Base-by-base conservation (phyloP, 768 basidiomycete genomes). In the Plicaturopsis crispa region DNA sequence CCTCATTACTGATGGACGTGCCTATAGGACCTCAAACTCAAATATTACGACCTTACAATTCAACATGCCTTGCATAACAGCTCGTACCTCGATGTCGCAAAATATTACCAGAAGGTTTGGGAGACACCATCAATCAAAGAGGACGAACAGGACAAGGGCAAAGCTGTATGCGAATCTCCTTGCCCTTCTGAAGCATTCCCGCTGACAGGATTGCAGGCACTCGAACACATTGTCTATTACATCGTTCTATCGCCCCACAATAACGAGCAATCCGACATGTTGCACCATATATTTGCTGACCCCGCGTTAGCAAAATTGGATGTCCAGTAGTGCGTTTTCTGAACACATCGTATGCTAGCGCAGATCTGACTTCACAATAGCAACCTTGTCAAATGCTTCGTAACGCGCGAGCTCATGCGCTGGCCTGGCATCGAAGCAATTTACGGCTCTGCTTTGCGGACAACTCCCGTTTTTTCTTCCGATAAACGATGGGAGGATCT, bases 251-350 rank as follows among this genome's bases (percentile, higher is more conserved):
- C 94, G 1, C 82, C 92, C 3, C 85, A 98, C 57, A 86, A 84
- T 57, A 98, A 99, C 55, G 94, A 97, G 60, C 96, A 99, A 60
- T 89, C 84, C 2, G 92, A 98, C 56, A 92, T 98, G 84, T 65
- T 99, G 32, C 81, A 97, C 56, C 86, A 88, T 52, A 69, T 94
- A 21, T 86, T 74, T 52, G 66, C 67, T 32, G 81, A 97, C 57
- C 75, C 91, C 17, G 80, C 84, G 17, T 62, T 97, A 30, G 61
- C 70, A 45, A 92, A 87, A 57, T 67, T 93, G 32, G 81, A 88
- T 48, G 66, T 89, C 30, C 88, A 93, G 56, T 81, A 83, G 92
- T 96, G 65, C 62, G 66, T 57, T 7, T n/a, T n/a, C 14, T 22
- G 11, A 28, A 24, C 28, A 31, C 4, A 10, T 12, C 14, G 33